Evolutionary conservation across 768 basidiomycete species (phyloP), one percentile per base, ranked within the genome.

Genomic region (Russula ochroleuca): DNA sequence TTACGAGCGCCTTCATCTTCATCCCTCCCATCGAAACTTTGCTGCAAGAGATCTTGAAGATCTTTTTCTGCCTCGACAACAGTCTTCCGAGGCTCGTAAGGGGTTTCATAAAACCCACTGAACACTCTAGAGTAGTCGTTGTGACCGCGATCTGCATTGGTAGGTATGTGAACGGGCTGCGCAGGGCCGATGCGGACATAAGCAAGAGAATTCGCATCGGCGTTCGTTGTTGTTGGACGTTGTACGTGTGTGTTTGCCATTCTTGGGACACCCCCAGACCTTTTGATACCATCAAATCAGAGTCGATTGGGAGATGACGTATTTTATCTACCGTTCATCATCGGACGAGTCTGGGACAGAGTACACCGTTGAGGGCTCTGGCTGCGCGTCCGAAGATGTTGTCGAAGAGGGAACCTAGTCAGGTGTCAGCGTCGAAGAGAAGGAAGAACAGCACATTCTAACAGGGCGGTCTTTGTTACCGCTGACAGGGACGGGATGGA

Each of bases 31-130:
- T 85, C 80, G 14, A 79, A 72, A 2, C 80, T 82, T 7, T 86
- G 86, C 51, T 83, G 81, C 66, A 95, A 84, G 19, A 94, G 77
- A 45, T 92, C 90, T 25, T 85, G 82, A 57, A 94, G 76, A 23
- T 86, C 90, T 68, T 85, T 86, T 69, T 94, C 90, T 0, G 91
- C 85, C 23, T 94, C 90, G 0, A 73, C 76, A 35, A 80, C 69
- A 23, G 76, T 72, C 72, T 73, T 79, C n/a, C 53, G 63, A 33
- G 75, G 74, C 15, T 77, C 75, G 19, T 73, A 60, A 38, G 33
- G 38, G 8, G 23, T 68, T 37, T 75, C 68, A 72, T 13, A 51
- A 40, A 75, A 74, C 2, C 73, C 67, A 72, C 8, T 53, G 35
- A 74, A 73, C 4, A 66, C 49, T 68, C 69, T 67, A 11, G 43